Base-by-base conservation (phyloP, 148 eudicot genomes). In the Talinum fruticosum region DNA sequence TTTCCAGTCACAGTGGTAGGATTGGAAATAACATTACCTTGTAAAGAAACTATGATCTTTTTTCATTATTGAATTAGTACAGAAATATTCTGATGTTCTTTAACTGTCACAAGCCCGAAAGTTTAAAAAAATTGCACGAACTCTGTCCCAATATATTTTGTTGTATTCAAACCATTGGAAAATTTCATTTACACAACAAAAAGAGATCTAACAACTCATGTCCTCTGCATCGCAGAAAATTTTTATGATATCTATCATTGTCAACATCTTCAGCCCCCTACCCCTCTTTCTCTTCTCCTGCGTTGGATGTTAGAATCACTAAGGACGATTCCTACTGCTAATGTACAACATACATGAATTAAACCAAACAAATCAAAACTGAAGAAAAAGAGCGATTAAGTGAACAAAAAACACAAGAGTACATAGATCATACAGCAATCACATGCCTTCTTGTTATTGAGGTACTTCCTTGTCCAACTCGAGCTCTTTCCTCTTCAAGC, bases 261-360 rank as follows among this genome's bases (percentile, higher is more conserved):
- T 28, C 30, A 62, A 29, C 6, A 18, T 62, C 66, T 18, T 21
- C 51, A 5, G 6, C 33, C 79, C 34, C 38, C 14, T 33, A 23
- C 30, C 62, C 15, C 13, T 2, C 36, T 47, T 29, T 34, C 32
- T 28, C 33, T 13, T 1, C 54, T 70, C 68, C 26, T 57, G 51
- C 30, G 2, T 69, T n/a, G 47, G 16, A 44, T 57, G 38, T 77
- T 38, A 77, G 75, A 3, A 34, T 54, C 68, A 57, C 74, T 70
- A 70, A 69, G 5, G 37, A 72, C 76, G 64, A 62, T 33, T 79
- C 76, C 65, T 41, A 59, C 53, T 47, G 72, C 28, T 79, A 73
- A 76, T 79, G 44, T 79, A 79, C 77, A 79, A 78, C 78, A 82
- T 78, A 82, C 81, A 78, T 62, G 32, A 78, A 32, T 45, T 24